phyloP scores from a whole-genome alignment of 495 filamentous ascomycete species.

The Lindgomyces ingoldianus region DNA sequence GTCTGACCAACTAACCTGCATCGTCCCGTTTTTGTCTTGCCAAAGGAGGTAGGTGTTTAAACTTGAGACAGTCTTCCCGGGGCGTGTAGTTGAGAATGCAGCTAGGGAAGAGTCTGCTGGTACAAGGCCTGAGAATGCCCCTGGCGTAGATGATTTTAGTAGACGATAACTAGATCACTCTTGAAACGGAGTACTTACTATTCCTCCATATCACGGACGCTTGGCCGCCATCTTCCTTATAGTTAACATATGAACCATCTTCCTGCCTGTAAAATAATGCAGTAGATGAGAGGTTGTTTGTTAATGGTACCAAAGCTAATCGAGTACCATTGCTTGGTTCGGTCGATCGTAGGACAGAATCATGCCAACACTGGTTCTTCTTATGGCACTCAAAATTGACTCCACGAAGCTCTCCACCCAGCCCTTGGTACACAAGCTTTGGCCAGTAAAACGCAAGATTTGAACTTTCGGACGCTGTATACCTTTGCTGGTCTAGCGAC shows the following conservation, averaged over 20 bases:
- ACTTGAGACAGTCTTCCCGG: neutral
- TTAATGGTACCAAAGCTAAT: slow-evolving; percentile 1
- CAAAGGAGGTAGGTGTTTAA: slow-evolving; percentile 29
- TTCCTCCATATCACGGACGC: slow-evolving; percentile 5
- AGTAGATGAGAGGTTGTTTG: slow-evolving; percentile 16
- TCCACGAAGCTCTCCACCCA: slow-evolving; percentile 13
- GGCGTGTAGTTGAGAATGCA: slow-evolving; percentile 20
- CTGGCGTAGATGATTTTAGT: slow-evolving; percentile 1
- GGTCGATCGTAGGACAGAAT: slow-evolving; percentile 6
- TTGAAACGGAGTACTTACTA: neutral
- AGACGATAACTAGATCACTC: neutral
- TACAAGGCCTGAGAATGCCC: slow-evolving; percentile 16
- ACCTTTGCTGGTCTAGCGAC: slow-evolving; percentile 18
- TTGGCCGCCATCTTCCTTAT: slow-evolving; percentile 5
- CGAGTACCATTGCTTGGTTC: slow-evolving; percentile 14
- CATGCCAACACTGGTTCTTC: slow-evolving; percentile 22
- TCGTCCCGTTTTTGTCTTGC: slow-evolving; percentile 15
- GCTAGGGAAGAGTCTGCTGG: slow-evolving; percentile 18
- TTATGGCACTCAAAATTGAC: slow-evolving; percentile 12
- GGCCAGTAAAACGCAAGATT: slow-evolving; percentile 26
- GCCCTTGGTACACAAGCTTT: slow-evolving; percentile 16
- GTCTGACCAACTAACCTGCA: slow-evolving; percentile 29
- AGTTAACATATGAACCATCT: slow-evolving; percentile 11
- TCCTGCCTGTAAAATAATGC: slow-evolving; percentile 18
- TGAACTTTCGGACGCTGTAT: slow-evolving; percentile 8